Base-by-base conservation (phyloP, 208 protist species). In the Leishmania aethiopica region DNA sequence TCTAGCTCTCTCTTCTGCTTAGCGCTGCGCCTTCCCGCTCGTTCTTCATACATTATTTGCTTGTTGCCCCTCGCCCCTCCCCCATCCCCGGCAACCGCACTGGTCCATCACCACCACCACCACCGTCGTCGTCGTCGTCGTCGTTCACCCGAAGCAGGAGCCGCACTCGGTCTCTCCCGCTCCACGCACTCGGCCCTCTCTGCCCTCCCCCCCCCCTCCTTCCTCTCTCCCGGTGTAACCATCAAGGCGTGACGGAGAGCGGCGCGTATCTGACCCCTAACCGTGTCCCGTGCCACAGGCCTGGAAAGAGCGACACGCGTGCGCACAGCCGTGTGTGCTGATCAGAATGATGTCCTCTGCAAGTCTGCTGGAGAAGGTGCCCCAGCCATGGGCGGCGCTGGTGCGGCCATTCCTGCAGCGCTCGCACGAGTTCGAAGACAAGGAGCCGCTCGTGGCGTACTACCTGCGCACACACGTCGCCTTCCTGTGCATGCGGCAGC, bases 381-480 rank as follows among this genome's bases (percentile, higher is more conserved):
- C 94, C 35, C 71, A 77, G 55, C 64, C 75, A 8, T 96, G 92
- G 94, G 80, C 53, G 15, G 22, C 83, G 10, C 51, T 79, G 32
- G 71, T 90, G 13, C 92, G 94, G 5, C 92, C 94, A 11, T 96
- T 91, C 81, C 79, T 96, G 22, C 90, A 90, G 79, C 89, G 91
- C 57, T 88, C 94, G 3, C 88, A 88, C 15, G 94, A 97, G 79
- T 97, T 97, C 62, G 80, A 92, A 7, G 22, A 51, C 17, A 77
- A 80, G 32, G 82, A 91, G 64, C 92, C 91, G 17, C 76, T 94
- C 47, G 91, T 97, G 32, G 66, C 91, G 40, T 97, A 96, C 80
- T 96, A 90, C 78, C 80, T 97, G 13, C 83, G 90, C 69, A 95
- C 87, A 1, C 90, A 97, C 83, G 90, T 89, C 35, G 92, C 88